These are phyloP conservation scores for Leccinum subgranulosum DNA, from an alignment of 768 basidiomycete species.

Conservation along the genomic window DNA sequence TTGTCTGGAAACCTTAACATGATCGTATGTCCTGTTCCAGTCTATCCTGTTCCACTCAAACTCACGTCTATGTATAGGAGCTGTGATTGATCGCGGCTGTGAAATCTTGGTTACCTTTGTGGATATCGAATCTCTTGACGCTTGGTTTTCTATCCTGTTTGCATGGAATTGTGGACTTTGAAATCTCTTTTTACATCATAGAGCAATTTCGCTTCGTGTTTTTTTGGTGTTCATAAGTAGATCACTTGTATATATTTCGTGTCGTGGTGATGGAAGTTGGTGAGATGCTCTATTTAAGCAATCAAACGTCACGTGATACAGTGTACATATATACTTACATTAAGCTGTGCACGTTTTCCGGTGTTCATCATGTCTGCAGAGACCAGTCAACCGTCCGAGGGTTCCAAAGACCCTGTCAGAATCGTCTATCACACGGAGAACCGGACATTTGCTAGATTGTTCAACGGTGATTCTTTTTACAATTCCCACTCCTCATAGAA, in stretches of 20 bases:
- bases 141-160: slow-evolving; percentile 7
- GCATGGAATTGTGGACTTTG: slow-evolving; percentile 22
- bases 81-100: slow-evolving; percentile 20
- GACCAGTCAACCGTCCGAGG: neutral
- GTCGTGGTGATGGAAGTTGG: neutral
- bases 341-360: neutral
- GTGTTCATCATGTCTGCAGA: slow-evolving; percentile 11
- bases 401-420: slow-evolving; percentile 7
- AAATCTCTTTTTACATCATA: slow-evolving; percentile 6
- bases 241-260: neutral
- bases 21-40: slow-evolving; percentile 44
- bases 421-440: slow-evolving; percentile 38
- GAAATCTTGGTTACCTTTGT: neutral
- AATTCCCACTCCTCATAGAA: neutral
- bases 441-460: slow-evolving; percentile 39
- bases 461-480: slow-evolving; percentile 34
- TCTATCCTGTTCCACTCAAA: neutral
- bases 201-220: slow-evolving; percentile 10
- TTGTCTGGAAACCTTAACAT: slow-evolving; percentile 74
- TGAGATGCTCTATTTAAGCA: too few species aligned
- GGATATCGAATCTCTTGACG: slow-evolving; percentile 5
- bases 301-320: neutral
- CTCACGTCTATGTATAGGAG: slow-evolving; percentile 23
- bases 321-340: neutral
- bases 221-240: slow-evolving; percentile 3